Evolutionary conservation across 306 rosid genomes (phyloP).

Genomic region (Pterocarpus santalinus): DNA sequence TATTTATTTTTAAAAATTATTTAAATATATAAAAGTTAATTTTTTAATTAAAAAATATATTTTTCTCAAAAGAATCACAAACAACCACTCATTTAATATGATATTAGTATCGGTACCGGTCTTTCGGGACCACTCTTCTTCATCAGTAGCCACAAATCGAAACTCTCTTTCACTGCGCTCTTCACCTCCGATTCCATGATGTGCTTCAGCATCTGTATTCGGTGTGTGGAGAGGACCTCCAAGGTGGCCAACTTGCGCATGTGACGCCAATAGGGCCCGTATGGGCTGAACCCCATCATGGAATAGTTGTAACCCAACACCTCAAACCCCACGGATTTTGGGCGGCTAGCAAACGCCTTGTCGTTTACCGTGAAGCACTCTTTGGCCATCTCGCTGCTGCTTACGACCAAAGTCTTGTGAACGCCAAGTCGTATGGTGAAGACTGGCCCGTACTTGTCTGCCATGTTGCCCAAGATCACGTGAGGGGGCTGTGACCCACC

Average conservation of each 20-base stretch:
- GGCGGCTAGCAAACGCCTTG: slow-evolving; percentile 26
- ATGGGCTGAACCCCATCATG: slow-evolving; percentile 31
- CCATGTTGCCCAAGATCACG: no score
- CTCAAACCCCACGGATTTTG: background rate
- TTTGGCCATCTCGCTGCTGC: slow-evolving; percentile 30
- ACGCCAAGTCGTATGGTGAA: slow-evolving; percentile 4
- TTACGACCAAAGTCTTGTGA: background rate
- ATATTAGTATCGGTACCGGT: no score
- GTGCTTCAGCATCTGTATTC: slow-evolving; percentile 22
- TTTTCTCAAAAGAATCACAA: no score
- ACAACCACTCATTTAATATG: no score
- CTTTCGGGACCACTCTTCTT: background rate
- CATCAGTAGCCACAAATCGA: background rate
- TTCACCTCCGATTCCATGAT: slow-evolving; percentile 27
- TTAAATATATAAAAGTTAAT: no score
- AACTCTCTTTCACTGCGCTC: slow-evolving; percentile 5
- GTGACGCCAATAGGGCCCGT: slow-evolving; percentile 46
- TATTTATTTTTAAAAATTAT: no score
- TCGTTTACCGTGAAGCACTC: background rate
- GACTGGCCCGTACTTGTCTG: slow-evolving; percentile 4
- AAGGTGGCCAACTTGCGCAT: slow-evolving; percentile 33
- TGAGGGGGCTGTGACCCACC: no score
- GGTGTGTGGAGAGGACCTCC: slow-evolving; percentile 30
- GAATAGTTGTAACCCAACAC: slow-evolving; percentile 5
- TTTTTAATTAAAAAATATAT: no score